Percentiles rank a stretch among this genome's conserved stretches.
Conservation (phyloP, 202 grass and related monocot genomes). For the Schoenoplectus tabernaemontani region DNA sequence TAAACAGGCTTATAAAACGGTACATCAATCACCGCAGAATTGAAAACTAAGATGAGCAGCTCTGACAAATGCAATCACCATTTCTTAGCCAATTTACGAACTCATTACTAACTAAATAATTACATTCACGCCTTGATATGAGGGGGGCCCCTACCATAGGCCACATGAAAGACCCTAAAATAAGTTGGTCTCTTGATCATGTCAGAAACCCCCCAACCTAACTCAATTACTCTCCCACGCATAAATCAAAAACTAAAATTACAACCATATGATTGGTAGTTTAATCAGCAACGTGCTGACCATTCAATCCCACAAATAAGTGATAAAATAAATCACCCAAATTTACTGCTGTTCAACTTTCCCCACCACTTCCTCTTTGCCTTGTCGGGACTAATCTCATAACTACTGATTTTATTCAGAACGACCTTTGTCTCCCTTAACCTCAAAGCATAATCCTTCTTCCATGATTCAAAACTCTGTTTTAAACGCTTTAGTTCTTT, state of each 20-base stretch:
- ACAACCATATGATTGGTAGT: not conserved
- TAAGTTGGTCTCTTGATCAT: constrained; percentile 19
- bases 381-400: constrained; percentile 48
- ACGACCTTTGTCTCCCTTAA: constrained; percentile 79
- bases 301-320: not conserved
- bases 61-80: constrained; percentile 5
- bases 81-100: constrained; percentile 4
- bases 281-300: not conserved
- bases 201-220: constrained; percentile 2
- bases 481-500: constrained; percentile 71
- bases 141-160: not conserved
- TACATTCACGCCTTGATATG: constrained; percentile 3
- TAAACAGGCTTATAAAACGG: not conserved
- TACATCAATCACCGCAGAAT: not conserved
- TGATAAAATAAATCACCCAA: constrained; percentile 31
- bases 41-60: no score
- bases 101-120: constrained; percentile 20
- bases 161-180: constrained; percentile 20
- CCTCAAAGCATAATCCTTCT: constrained; percentile 62
- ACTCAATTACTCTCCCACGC: not conserved
- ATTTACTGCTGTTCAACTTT: constrained; percentile 69
- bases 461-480: constrained; percentile 82
- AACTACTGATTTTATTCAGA: constrained; percentile 63
- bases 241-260: constrained; percentile 7
- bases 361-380: constrained; percentile 83